Percentiles rank a stretch among this genome's conserved stretches.
phyloP scores from a whole-genome alignment of 805 yeast genomes.

The Cyberlindnera samutprakarnensis region DNA sequence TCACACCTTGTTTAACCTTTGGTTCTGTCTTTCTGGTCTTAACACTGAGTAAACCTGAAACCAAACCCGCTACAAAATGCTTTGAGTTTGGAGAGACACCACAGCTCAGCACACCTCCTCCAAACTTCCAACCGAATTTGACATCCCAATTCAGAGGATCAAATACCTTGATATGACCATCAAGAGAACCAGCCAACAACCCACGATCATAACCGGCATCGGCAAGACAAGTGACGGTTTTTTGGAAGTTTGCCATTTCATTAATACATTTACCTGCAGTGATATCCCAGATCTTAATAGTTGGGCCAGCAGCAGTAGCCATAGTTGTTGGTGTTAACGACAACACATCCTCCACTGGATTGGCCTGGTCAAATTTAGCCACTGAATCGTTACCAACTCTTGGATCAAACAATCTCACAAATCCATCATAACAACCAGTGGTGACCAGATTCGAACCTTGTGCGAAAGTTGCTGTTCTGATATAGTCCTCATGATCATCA shows the following conservation, averaged over 20 bases:
- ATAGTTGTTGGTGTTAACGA: conserved; percentile 64
- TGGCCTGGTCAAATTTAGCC: conserved; percentile 57
- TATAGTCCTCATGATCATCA: conserved; percentile 77
- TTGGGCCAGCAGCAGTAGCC: conserved; percentile 75
- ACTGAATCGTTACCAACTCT: conserved; percentile 53
- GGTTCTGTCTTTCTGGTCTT: conserved; percentile 55
- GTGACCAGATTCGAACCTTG: conserved; percentile 77
- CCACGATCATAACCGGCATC: conserved; percentile 62
- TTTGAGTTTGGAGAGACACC: conserved; percentile 82
- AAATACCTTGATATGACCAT: conserved; percentile 95
- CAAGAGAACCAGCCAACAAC: conserved; percentile 89
- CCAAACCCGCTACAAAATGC: conserved; percentile 88
- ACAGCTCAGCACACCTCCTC: conserved; percentile 84
- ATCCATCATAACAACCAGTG: conserved; percentile 93
- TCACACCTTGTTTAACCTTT: conserved; percentile 16
- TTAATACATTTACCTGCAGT: conserved; percentile 64
- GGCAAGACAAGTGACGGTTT: conserved; percentile 83
- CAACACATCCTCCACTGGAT: conserved; percentile 81
- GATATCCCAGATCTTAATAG: conserved; percentile 87
- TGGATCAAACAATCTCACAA: conserved; percentile 76
- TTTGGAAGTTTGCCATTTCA: conserved; percentile 81
- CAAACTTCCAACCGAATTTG: conserved; percentile 95
- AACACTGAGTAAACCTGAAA: conserved; percentile 82
- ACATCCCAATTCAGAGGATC: conserved; percentile 80
- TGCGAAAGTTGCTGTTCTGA: conserved; percentile 73